Base-by-base conservation (phyloP, 805 yeast genomes). In the Vanderwaltozyma yarrowii region DNA sequence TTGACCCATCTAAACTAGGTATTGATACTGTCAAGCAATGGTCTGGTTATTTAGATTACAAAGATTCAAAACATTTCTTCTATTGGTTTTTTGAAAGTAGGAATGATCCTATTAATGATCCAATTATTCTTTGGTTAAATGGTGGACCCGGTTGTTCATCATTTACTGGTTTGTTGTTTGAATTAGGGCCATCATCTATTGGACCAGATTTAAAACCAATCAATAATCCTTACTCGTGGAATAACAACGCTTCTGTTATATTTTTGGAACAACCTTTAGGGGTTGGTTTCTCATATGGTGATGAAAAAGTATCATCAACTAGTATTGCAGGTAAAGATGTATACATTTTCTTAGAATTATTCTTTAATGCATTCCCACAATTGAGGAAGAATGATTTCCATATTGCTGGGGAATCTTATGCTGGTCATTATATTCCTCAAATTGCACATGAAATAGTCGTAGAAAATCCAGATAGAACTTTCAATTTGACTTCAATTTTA, bases 101-200 rank as follows among this genome's bases (percentile, higher is more conserved):
- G 65, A 78, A 79, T 52, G 85, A 85, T 58, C 96, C 96, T 5
- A 63, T 60, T 38, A 83, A 67, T 36, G 96, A 89, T 61, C 96
- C 96, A 2, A 70, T 87, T 16, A 72, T 89, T 39, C 62, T 80
- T 45, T 82, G 89, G 96, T 68, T 88, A 49, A 88, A 88, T 57
- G 96, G 96, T 46, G 96, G 96, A 3, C 96, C 96, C 25, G 96
- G 96, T 11, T 87, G 96, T 58, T 84, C 95, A 0, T 83, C 95
- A 1, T 64, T 85, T 54, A 84, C 94, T 23, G 96, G 96, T 5
- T 67, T 88, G 42, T 76, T 89, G 51, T 86, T 88, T 54, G 97
- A 89, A 59, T 71, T 87, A 53, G 97, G 97, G 18, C 95, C 96
- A 6, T 73, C 95, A 0, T 69, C 78, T 13, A 75, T 88, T 42